phyloP scores from a whole-genome alignment of 2,329 filamentous ascomycete species.

The Cladosporium sp. region DNA sequence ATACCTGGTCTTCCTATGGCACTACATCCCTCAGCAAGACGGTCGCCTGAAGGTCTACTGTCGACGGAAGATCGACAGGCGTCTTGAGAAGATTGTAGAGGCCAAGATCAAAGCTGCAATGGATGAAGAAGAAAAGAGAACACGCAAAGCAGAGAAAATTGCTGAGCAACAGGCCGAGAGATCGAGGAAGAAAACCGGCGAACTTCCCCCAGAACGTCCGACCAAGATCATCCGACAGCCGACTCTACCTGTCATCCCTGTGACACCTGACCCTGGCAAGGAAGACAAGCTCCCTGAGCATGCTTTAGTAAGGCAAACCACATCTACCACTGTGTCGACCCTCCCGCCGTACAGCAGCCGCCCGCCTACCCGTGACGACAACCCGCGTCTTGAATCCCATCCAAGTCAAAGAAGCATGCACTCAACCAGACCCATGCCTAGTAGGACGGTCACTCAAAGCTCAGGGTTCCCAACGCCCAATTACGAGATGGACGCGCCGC shows the following conservation, averaged over 20 bases:
- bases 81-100: slow-evolving; percentile 80
- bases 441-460: slow-evolving; percentile 52
- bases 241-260: slow-evolving; percentile 66
- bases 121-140: slow-evolving; percentile 66
- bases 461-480: slow-evolving; percentile 57
- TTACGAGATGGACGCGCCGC: slow-evolving; percentile 64
- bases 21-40: slow-evolving; percentile 82
- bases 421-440: slow-evolving; percentile 38
- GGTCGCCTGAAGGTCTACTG: slow-evolving; percentile 83
- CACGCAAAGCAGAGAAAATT: slow-evolving; percentile 54
- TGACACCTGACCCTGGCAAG: slow-evolving; percentile 56
- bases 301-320: slow-evolving; percentile 37
- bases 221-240: slow-evolving; percentile 55
- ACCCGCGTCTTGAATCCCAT: slow-evolving; percentile 33
- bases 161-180: slow-evolving; percentile 57
- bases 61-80: slow-evolving; percentile 83
- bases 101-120: slow-evolving; percentile 86
- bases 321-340: slow-evolving; percentile 39
- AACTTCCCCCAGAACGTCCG: slow-evolving; percentile 23
- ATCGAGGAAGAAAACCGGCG: slow-evolving; percentile 35
- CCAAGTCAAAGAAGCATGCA: slow-evolving; percentile 46
- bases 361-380: slow-evolving; percentile 53
- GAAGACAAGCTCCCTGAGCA: slow-evolving; percentile 45
- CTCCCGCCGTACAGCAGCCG: slow-evolving; percentile 53
- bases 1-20: slow-evolving; percentile 87